phyloP scores from a whole-genome alignment of 2,329 filamentous ascomycete genomes.

The Fusarium pininemorale region DNA sequence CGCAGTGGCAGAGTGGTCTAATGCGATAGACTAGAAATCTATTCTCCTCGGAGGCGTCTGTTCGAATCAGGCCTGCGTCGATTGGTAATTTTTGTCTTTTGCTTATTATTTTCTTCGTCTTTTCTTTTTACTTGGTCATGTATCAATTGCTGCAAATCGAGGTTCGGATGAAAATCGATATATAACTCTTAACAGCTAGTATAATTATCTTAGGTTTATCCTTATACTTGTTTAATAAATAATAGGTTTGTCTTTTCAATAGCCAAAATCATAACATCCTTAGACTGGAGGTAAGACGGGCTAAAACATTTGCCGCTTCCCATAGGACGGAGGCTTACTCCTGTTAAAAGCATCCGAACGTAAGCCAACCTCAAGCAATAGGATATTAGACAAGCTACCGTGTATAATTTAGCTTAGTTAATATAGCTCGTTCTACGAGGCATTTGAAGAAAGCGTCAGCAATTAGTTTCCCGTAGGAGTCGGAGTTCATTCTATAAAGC shows the following conservation, averaged over 20 bases:
- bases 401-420: not conserved
- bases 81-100: not conserved
- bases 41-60: slow-evolving; percentile 33
- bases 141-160: not conserved
- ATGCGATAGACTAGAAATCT: slow-evolving; percentile 36
- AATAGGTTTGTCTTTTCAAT: no score
- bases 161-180: not conserved
- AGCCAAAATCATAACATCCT: no score
- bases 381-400: not conserved
- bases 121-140: not conserved
- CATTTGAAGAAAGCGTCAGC: not conserved
- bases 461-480: not conserved
- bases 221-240: not conserved
- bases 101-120: accelerated
- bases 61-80: slow-evolving; percentile 34
- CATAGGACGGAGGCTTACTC: not conserved
- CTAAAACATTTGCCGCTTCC: not conserved
- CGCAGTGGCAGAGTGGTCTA: slow-evolving; percentile 34
- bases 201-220: no score
- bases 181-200: not conserved
- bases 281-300: not conserved
- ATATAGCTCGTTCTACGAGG: not conserved
- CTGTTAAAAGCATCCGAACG: not conserved
- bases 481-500: not conserved
- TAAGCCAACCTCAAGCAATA: not conserved